Conservation (phyloP, 805 yeast species). For the Zygotorulaspora sp. region DNA sequence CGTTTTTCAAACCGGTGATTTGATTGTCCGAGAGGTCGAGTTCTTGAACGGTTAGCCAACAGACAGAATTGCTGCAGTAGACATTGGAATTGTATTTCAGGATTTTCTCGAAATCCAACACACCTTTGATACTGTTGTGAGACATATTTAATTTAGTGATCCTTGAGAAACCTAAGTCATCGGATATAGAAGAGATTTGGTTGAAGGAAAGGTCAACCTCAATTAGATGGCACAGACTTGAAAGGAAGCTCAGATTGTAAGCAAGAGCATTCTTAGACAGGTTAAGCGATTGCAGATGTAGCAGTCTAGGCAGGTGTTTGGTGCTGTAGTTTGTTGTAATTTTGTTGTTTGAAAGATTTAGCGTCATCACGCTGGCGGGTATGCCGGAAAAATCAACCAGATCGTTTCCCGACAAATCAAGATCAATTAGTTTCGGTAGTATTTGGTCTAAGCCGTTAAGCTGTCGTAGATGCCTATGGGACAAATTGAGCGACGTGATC, state of each 20-base stretch:
- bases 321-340: conserved; percentile 17
- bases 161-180: conserved; percentile 17
- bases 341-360: conserved; percentile 19
- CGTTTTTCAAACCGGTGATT: conserved; percentile 22
- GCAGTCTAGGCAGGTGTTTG: conserved; percentile 12
- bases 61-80: conserved; percentile 2
- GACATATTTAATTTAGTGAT: conserved; percentile 20
- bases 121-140: conserved; percentile 23
- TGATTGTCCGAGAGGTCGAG: conserved; percentile 25
- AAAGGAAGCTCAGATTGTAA: conserved; percentile 15
- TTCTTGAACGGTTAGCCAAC: conserved; percentile 22
- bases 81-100: conserved; percentile 10
- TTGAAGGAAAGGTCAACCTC: conserved; percentile 25
- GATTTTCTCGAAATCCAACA: conserved; percentile 25
- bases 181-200: conserved; percentile 19
- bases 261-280: conserved; percentile 21
- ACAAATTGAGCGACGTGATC: conserved; percentile 14
- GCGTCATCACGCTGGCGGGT: conserved; percentile 14
- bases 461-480: conserved; percentile 12
- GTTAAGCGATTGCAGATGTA: conserved; percentile 24
- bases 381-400: conserved; percentile 21
- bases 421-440: conserved; percentile 23
- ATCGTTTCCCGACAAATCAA: conserved; percentile 21
- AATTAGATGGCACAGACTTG: conserved; percentile 18
- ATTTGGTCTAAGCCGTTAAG: conserved; percentile 22